Percentiles rank a stretch among this genome's conserved stretches.
phyloP scores from a whole-genome alignment of 169 alveolate genomes.

The Cystoisospora suis region DNA sequence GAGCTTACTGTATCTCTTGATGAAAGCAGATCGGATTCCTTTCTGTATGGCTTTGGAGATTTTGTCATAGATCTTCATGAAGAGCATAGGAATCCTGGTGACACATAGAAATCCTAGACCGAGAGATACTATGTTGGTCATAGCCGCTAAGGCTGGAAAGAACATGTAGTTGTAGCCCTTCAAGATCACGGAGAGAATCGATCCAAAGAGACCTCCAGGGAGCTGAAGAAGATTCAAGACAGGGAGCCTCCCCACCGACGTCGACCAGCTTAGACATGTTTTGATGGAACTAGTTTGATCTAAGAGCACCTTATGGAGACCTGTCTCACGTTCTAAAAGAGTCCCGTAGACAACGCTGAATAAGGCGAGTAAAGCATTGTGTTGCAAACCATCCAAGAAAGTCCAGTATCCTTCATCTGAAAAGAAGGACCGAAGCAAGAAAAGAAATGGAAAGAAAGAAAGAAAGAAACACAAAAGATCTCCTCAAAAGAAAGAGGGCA shows the following conservation, averaged over 20 bases:
- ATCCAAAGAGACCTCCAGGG: neutral
- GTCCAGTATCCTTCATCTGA: constrained; percentile 17
- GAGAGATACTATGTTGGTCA: neutral
- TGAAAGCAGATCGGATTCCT: neutral
- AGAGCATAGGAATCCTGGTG: neutral
- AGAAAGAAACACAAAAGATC: too few relatives aligned
- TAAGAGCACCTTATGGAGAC: neutral
- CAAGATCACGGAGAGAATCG: neutral
- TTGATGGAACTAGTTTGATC: neutral
- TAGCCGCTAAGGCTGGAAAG: neutral
- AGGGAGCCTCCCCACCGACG: neutral
- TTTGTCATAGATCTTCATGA: neutral
- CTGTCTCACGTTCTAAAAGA: neutral
- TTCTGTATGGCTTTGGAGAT: neutral
- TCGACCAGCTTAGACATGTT: neutral
- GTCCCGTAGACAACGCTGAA: neutral
- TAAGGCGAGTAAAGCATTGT: neutral
- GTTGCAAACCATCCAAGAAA: neutral
- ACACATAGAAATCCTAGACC: neutral
- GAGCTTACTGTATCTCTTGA: neutral
- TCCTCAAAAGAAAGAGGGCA: too few relatives aligned
- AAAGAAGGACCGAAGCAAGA: too few relatives aligned
- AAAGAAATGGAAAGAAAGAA: too few relatives aligned
- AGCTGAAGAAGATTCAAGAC: neutral
- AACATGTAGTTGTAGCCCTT: constrained; percentile 24